phyloP scores from a whole-genome alignment of 352 stramenopile species.

The Phytophthora sp. region DNA sequence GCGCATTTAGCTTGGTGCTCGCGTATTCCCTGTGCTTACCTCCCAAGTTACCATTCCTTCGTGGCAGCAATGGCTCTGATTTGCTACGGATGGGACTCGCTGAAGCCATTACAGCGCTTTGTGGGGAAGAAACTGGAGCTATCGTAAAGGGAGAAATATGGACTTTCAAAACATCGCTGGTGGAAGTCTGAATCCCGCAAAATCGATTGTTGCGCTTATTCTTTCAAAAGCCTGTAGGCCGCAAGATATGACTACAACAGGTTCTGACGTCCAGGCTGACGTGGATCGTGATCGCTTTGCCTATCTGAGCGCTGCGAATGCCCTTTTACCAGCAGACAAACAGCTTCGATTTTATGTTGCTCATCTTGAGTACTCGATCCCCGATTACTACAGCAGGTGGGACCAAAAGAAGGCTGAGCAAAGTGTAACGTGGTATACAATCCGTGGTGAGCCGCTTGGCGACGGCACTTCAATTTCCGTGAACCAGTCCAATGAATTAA shows the following conservation, averaged over 20 bases:
- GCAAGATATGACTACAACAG: not conserved
- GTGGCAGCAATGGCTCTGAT: not conserved
- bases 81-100: slow-evolving; percentile 4
- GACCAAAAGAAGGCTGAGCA: slow-evolving; percentile 5
- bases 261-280: not conserved
- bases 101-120: slow-evolving; percentile 3
- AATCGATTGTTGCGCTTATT: slow-evolving; percentile 3
- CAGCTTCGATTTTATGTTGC: slow-evolving; percentile 16
- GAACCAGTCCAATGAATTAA: not conserved
- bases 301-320: slow-evolving; percentile 6
- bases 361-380: not conserved
- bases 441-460: slow-evolving; percentile 10
- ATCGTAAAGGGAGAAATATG: not conserved
- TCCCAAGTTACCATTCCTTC: slow-evolving; percentile 3
- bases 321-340: not conserved
- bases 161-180: not conserved
- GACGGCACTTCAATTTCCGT: not conserved
- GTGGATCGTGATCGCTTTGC: slow-evolving; percentile 1
- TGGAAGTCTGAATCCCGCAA: too few relatives aligned
- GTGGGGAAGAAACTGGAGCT: not conserved
- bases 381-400: not conserved
- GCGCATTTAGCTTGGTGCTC: slow-evolving; percentile 10
- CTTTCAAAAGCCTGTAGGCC: not conserved
- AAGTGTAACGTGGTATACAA: slow-evolving; percentile 2
- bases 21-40: slow-evolving; percentile 17